These are phyloP conservation scores for Venturia effusa DNA, from an alignment of 2,329 filamentous ascomycete genomes.

Conservation along the genomic window DNA sequence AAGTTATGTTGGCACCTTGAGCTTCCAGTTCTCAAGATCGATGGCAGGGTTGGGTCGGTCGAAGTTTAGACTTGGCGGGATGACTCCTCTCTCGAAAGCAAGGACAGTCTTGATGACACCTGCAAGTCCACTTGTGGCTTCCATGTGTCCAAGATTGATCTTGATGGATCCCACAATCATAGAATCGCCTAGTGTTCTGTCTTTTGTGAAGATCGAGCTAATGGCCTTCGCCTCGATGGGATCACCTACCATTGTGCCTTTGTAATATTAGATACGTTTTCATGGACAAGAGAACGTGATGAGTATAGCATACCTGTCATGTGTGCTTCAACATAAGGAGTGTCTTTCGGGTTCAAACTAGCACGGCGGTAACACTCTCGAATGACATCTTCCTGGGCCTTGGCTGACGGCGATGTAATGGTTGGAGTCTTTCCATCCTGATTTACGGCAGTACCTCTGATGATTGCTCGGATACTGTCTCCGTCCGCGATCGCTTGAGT, in stretches of 20 bases:
- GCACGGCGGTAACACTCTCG: conserved; percentile 25
- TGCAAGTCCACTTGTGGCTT: conserved; percentile 17
- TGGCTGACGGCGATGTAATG: conserved; percentile 28
- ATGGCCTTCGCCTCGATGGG: conserved; percentile 16
- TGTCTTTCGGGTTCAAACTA: conserved; percentile 25
- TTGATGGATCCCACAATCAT: conserved; percentile 17
- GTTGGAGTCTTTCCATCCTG: conserved; percentile 29
- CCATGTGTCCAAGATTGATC: conserved; percentile 23
- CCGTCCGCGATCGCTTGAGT: conserved; percentile 35
- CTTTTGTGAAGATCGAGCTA: conserved; percentile 5
- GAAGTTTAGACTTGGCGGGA: conserved; percentile 15
- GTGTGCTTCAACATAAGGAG: too few species aligned
- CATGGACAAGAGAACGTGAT: too few species aligned
- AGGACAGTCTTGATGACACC: conserved; percentile 19
- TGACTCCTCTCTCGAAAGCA: conserved; percentile 15
- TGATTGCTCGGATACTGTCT: conserved; percentile 32
- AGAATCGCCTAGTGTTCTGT: too few species aligned
- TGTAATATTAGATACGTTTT: too few species aligned
- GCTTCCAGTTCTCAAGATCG: conserved; percentile 11
- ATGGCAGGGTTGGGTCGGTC: not conserved
- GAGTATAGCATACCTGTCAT: too few species aligned
- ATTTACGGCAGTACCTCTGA: conserved; percentile 26
- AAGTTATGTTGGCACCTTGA: too few species aligned
- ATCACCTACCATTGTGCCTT: conserved; percentile 48
- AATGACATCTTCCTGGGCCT: conserved; percentile 28